Percentiles rank a stretch among this genome's conserved stretches.
Evolutionary conservation across 2,329 filamentous ascomycete species (phyloP).

Genomic region (Botryotinia calthae): DNA sequence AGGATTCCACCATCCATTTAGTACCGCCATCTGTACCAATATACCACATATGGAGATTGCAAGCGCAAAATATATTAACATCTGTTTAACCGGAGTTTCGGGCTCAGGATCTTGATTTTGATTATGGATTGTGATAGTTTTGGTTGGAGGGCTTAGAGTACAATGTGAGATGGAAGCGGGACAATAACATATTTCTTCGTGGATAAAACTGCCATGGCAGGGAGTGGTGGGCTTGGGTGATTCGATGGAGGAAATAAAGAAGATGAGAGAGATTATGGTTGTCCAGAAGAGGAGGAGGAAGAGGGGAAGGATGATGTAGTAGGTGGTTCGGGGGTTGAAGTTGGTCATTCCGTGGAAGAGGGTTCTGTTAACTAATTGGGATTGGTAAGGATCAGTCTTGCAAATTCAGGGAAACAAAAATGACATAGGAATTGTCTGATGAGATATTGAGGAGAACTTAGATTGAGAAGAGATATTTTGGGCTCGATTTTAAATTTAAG

Average conservation of each 20-base stretch:
- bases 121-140: neutral
- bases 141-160: neutral
- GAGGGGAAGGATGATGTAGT: neutral
- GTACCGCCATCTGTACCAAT: neutral
- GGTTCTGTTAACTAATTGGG: fast-evolving
- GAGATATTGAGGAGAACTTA: neutral
- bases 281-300: neutral
- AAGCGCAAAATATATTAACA: neutral
- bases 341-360: neutral
- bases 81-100: neutral
- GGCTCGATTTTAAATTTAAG: neutral
- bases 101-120: neutral
- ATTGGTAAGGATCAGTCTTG: neutral
- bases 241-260: neutral
- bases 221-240: neutral
- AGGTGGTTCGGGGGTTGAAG: neutral
- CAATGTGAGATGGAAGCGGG: neutral
- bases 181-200: neutral
- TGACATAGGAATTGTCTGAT: no score
- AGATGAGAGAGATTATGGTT: neutral
- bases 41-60: neutral
- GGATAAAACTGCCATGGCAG: neutral
- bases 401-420: fast-evolving
- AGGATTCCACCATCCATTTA: neutral
- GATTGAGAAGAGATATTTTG: neutral